Percentiles rank a stretch among this genome's conserved stretches.
Evolutionary conservation across 371 early-diverging fungal species (phyloP).

Genomic region (Sporodiniella umbellata): DNA sequence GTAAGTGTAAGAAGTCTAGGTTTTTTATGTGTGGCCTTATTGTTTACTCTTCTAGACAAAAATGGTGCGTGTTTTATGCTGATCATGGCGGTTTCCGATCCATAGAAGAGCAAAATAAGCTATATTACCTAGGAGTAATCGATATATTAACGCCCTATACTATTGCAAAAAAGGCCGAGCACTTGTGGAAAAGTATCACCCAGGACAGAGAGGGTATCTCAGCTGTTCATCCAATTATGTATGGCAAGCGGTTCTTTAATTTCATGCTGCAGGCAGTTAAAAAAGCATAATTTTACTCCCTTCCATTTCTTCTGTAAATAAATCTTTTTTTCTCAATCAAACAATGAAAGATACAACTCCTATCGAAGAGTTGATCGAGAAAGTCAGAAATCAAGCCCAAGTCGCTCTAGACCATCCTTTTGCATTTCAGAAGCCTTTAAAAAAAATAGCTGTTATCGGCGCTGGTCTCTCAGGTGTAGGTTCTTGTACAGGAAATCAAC

Average conservation of each 20-base stretch:
- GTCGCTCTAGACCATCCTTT: conserved; percentile 16
- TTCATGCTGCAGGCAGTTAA: conserved; percentile 64
- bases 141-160: conserved; percentile 94
- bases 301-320: not conserved
- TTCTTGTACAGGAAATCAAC: too few relatives aligned
- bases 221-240: conserved; percentile 82
- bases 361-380: conserved; percentile 7
- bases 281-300: not conserved
- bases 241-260: conserved; percentile 81
- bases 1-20: conserved; percentile 22
- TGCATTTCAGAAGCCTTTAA: too few relatives aligned
- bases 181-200: conserved; percentile 76
- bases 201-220: conserved; percentile 76
- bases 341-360: too few relatives aligned
- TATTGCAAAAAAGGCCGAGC: conserved; percentile 77
- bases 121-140: conserved; percentile 92
- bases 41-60: conserved; percentile 28
- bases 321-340: too few relatives aligned
- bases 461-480: too few relatives aligned
- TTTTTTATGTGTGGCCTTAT: too few relatives aligned
- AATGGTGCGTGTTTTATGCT: conserved; percentile 74
- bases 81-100: conserved; percentile 88
- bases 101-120: conserved; percentile 67
- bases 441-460: too few relatives aligned
- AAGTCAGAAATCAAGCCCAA: conserved; percentile 9